Conservation (phyloP, 2,329 filamentous ascomycete species). For the Canariomyces notabilis region DNA sequence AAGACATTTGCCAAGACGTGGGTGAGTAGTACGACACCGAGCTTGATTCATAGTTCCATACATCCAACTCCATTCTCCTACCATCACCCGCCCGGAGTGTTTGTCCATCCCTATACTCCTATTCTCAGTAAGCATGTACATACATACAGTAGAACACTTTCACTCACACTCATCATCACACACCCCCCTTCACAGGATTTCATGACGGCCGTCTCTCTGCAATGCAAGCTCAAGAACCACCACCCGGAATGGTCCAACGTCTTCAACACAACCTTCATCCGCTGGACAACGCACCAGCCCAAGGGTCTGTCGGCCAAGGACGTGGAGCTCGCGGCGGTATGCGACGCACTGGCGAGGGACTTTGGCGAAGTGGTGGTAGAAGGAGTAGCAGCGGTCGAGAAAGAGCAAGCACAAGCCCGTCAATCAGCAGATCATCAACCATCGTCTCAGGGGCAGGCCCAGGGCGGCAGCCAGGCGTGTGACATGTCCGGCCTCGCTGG, state of each 20-base stretch:
- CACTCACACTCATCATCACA: conserved; percentile 3
- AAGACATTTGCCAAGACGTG: conserved; percentile 62
- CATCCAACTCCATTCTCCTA: too few relatives aligned
- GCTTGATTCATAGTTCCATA: conserved; percentile 38
- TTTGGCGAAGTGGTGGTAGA: conserved; percentile 49
- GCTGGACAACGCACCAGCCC: conserved; percentile 69
- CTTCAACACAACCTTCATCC: conserved; percentile 65
- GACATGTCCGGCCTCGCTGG: conserved; percentile 5
- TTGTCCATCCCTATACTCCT: too few relatives aligned
- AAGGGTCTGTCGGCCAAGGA: conserved; percentile 61
- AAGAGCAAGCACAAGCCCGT: not conserved
- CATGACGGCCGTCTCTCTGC: conserved; percentile 65
- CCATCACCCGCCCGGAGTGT: too few relatives aligned
- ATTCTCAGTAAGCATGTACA: too few relatives aligned
- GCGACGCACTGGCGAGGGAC: conserved; percentile 53
- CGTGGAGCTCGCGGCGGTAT: conserved; percentile 55
- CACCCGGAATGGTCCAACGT: conserved; percentile 77
- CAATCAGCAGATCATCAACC: too few relatives aligned
- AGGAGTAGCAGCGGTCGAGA: not conserved
- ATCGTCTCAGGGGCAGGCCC: too few relatives aligned
- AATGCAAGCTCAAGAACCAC: conserved; percentile 64
- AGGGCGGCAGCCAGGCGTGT: not conserved
- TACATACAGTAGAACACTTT: conserved; percentile 15
- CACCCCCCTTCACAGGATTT: conserved; percentile 61
- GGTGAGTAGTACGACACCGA: conserved; percentile 30